phyloP scores from a whole-genome alignment of 2,329 filamentous ascomycete species.

The Aspergillus thermomutatus region DNA sequence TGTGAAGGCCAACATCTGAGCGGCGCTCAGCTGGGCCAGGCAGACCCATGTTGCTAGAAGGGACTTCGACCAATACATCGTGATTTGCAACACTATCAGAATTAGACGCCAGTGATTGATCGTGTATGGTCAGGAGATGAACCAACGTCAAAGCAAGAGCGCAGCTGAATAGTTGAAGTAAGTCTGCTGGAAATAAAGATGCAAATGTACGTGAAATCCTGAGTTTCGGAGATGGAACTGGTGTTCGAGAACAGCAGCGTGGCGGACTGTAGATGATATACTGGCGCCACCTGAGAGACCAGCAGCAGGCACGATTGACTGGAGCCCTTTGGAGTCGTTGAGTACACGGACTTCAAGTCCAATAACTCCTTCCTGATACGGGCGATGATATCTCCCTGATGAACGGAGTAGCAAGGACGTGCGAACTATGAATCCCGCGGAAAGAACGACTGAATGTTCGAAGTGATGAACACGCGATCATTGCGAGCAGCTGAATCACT shows the following conservation, averaged over 20 bases:
- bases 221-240: background rate
- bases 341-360: background rate
- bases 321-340: background rate
- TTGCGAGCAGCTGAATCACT: background rate
- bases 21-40: slow-evolving; percentile 44
- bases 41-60: slow-evolving; percentile 46
- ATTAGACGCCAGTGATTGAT: background rate
- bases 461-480: background rate
- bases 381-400: background rate
- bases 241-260: background rate
- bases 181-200: background rate
- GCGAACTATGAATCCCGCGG: background rate
- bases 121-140: background rate
- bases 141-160: background rate
- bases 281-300: background rate
- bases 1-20: slow-evolving; percentile 52
- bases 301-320: background rate
- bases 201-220: background rate
- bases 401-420: background rate
- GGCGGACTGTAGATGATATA: background rate
- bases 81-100: slow-evolving; percentile 14
- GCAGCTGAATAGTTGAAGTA: background rate
- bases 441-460: background rate
- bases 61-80: slow-evolving; percentile 51
- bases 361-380: background rate